Conservation (phyloP, 2,329 filamentous ascomycete species). For the Fusarium cyanostomum region DNA sequence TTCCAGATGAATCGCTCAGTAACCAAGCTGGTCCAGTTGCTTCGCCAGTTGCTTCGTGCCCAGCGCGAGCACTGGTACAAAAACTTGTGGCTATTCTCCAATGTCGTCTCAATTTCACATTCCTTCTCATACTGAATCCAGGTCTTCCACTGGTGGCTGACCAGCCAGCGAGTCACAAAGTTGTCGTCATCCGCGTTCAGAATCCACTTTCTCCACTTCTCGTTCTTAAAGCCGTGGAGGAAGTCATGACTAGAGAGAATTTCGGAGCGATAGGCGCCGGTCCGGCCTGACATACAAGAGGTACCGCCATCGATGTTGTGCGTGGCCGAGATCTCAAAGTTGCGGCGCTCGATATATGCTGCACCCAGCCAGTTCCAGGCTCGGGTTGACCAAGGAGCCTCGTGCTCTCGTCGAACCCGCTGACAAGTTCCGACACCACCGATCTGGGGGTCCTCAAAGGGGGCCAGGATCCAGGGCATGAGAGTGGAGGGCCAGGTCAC, state of each 20-base stretch:
- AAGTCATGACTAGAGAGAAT: conserved; percentile 89
- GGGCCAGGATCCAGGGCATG: conserved; percentile 90
- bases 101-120: conserved; percentile 90
- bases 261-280: conserved; percentile 88
- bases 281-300: conserved; percentile 96
- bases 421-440: conserved; percentile 95
- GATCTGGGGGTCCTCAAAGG: conserved; percentile 84
- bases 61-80: conserved; percentile 93
- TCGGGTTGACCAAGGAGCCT: conserved; percentile 65
- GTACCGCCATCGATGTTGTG: conserved; percentile 94
- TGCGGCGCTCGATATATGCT: conserved; percentile 90
- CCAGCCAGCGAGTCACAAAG: conserved; percentile 96
- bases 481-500: conserved; percentile 90
- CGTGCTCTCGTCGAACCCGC: conserved; percentile 76
- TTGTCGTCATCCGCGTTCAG: conserved; percentile 98
- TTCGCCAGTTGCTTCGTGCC: conserved; percentile 98
- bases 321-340: conserved; percentile 96
- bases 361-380: conserved; percentile 91
- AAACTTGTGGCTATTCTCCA: conserved; percentile 89
- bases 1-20: conserved; percentile 84
- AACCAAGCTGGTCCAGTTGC: conserved; percentile 91
- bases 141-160: conserved; percentile 91
- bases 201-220: conserved; percentile 88
- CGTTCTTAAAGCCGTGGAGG: conserved; percentile 87
- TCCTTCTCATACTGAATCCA: conserved; percentile 94